Base-by-base conservation (phyloP, 164 flowering plant genomes). In the Umbilicus rupestris region DNA sequence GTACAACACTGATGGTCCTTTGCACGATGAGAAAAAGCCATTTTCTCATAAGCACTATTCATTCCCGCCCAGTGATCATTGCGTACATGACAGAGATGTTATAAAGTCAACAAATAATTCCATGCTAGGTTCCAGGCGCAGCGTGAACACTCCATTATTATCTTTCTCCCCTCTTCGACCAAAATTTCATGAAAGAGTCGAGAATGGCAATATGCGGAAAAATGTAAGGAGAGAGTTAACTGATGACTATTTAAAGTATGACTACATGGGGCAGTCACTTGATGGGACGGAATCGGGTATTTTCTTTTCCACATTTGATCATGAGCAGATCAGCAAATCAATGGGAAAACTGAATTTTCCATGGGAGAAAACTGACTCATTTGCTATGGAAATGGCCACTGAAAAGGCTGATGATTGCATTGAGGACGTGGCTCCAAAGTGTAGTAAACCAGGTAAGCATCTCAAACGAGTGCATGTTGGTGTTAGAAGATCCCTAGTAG, bases 111-210 rank as follows among this genome's bases (percentile, higher is more conserved):
- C 31, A 52, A 49, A 77, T 22, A 69, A 69, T 62, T 73, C 75
- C 26, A 71, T 81, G 41, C 55, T 78, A 52, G 78, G 81, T 67
- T 73, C 82, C 52, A 65, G 67, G 17, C 70, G 73, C 63, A 82
- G 77, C 73, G 66, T 44, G 49, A 57, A 31, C 17, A 81, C 88
- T 30, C 71, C 81, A 70, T 79, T 86, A 52, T 66, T 78, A 12
- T 85, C 90, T 46, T 72, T 81, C 62, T 92, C 98, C 66, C 98
- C 98, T 49, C 92, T 89, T 70, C 87, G 95, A 71, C 94, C 86
- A 57, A 84, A 83, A 59, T 76, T 78, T 55, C 42, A 37, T 37
- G 46, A 63, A 28, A 63, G 46, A 39, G 28, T 63, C 26, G 14
- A 7, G 29, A 14, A 37, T 39, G 15, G 15, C 14, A 26, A n/a